Conservation (phyloP, 2,329 filamentous ascomycete species). For the Exserohilum rostratum region DNA sequence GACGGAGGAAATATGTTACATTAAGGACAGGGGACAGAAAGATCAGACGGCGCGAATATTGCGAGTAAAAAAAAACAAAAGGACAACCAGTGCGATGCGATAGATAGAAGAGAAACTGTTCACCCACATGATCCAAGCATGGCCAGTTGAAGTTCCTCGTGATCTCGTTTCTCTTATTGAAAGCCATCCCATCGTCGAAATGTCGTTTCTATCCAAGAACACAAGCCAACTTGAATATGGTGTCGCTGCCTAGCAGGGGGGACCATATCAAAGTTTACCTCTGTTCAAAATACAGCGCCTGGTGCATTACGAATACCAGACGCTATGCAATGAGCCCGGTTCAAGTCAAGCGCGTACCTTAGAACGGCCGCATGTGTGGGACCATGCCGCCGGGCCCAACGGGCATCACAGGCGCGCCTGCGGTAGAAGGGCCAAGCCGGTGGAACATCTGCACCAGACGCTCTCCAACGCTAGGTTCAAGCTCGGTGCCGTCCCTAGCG, state of each 20-base stretch:
- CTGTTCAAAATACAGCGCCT: neutral
- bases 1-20: constrained; percentile 18
- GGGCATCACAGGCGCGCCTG: constrained; percentile 28
- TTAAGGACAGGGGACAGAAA: constrained; percentile 1
- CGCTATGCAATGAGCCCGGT: constrained; percentile 6
- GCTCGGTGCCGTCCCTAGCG: constrained; percentile 88
- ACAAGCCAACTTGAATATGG: neutral
- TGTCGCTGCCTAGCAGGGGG: constrained; percentile 5
- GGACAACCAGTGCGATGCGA: neutral
- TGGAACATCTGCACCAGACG: constrained; percentile 79
- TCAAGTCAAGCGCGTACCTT: constrained; percentile 5
- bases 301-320: constrained; percentile 4
- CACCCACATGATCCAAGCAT: constrained; percentile 2
- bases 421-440: constrained; percentile 39
- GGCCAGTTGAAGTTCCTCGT: neutral
- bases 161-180: constrained; percentile 4
- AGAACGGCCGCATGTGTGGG: constrained; percentile 41
- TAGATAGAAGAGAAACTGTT: constrained; percentile 7
- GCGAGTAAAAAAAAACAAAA: constrained; percentile 3
- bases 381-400: constrained; percentile 32
- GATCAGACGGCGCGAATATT: neutral
- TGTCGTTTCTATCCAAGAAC: constrained; percentile 1
- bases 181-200: constrained; percentile 5
- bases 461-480: constrained; percentile 81
- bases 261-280: neutral